These are phyloP conservation scores for Leccinum subgranulosum DNA, from an alignment of 768 basidiomycete genomes.

Conservation along the genomic window DNA sequence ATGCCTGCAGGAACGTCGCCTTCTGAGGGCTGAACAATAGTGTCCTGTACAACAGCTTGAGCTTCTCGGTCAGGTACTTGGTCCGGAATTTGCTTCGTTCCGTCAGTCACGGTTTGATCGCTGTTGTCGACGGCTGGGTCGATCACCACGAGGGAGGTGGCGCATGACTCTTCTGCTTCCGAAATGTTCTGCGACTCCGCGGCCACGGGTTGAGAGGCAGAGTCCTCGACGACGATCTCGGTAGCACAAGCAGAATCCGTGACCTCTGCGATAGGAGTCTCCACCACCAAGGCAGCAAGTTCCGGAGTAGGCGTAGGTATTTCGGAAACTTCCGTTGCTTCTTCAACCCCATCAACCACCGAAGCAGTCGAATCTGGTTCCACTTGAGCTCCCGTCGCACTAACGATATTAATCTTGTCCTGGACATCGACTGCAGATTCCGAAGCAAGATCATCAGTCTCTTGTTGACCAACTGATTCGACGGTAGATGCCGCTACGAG, in stretches of 20 bases:
- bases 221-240: not conserved
- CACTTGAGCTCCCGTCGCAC: conserved; percentile 13
- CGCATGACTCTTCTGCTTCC: not conserved
- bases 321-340: conserved; percentile 11
- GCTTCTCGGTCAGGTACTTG: conserved; percentile 2
- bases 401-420: not conserved
- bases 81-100: conserved; percentile 6
- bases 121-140: not conserved
- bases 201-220: not conserved
- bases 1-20: not conserved
- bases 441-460: conserved; percentile 4
- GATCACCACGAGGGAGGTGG: not conserved
- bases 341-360: conserved; percentile 6
- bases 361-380: not conserved
- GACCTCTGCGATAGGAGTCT: conserved; percentile 13
- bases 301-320: conserved; percentile 14
- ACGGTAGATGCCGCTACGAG: conserved; percentile 5
- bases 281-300: conserved; percentile 10
- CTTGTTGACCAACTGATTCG: not conserved
- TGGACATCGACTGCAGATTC: not conserved
- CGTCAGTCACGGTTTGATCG: not conserved
- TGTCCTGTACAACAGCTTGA: not conserved
- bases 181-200: conserved; percentile 4
- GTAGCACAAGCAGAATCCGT: not conserved
- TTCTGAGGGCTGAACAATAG: not conserved